A percentile compares a stretch with the other conserved stretches of the same genome.
Conservation (phyloP, 192 early-diverging fungal genomes). For the Cladochytrium replicatum region DNA sequence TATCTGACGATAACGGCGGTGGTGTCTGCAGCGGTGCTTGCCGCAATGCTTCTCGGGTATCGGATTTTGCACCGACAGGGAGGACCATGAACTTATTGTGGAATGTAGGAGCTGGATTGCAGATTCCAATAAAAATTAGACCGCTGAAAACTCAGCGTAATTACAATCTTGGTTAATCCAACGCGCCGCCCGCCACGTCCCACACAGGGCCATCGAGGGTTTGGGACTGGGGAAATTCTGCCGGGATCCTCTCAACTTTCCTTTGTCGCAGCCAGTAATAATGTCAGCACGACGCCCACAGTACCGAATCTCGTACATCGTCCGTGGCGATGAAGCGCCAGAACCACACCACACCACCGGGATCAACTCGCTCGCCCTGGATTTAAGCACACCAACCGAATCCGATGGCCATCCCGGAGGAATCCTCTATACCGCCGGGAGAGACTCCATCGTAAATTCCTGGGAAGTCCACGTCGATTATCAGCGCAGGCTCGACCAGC, state of each 20-base stretch:
- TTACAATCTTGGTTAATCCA: no score
- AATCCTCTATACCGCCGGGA: constrained; percentile 76
- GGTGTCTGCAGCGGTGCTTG: constrained; percentile 23
- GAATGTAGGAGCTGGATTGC: no score
- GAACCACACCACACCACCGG: constrained; percentile 34
- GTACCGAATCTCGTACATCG: constrained; percentile 24
- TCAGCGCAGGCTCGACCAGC: constrained; percentile 6
- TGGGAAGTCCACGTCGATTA: constrained; percentile 68
- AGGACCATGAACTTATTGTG: no score
- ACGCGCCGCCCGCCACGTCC: no score
- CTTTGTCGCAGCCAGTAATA: no score
- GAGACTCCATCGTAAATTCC: constrained; percentile 76
- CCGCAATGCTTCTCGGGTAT: constrained; percentile 12
- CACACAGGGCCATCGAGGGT: no score
- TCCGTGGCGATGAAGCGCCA: constrained; percentile 11
- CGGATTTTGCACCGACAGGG: constrained; percentile 11
- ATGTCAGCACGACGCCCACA: neutral
- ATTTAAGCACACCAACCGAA: constrained; percentile 14
- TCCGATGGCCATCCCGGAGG: constrained; percentile 37
- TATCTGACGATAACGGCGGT: neutral
- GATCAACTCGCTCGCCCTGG: constrained; percentile 76
- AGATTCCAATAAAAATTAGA: no score
- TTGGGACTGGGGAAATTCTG: no score
- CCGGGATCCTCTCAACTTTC: no score
- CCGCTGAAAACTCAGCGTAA: no score